Evolutionary conservation across 192 early-diverging fungal species (phyloP).

Genomic region (Funneliformis mosseae): DNA sequence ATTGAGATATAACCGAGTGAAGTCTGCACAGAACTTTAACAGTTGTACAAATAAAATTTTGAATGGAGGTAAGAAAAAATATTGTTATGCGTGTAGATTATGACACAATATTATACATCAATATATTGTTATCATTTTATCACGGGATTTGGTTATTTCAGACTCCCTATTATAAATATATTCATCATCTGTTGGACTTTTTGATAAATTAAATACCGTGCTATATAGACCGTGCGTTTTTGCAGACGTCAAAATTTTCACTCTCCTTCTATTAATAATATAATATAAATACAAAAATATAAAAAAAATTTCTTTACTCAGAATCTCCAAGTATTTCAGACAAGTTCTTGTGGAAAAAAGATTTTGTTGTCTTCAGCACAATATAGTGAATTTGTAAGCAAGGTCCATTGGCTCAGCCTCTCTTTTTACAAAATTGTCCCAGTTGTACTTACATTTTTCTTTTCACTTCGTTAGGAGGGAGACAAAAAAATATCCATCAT

Average conservation of each 20-base stretch:
- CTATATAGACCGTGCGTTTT: background rate
- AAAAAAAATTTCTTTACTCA: background rate
- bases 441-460: background rate
- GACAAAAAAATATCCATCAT: background rate
- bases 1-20: background rate
- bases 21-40: background rate
- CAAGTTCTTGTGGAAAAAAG: background rate
- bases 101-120: background rate
- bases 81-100: background rate
- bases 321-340: background rate
- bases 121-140: background rate
- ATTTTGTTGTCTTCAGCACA: background rate
- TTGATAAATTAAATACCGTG: background rate
- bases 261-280: background rate
- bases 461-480: background rate
- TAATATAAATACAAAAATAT: background rate
- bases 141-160: background rate
- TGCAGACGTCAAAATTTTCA: background rate
- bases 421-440: background rate
- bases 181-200: background rate
- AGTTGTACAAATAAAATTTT: background rate
- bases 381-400: background rate
- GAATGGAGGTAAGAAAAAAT: background rate
- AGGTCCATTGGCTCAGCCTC: background rate
- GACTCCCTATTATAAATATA: background rate